Evolutionary conservation across 306 rosid genomes (phyloP), one percentile per base, ranked within the genome.

Genomic region (Oxytropis ochrocephala): DNA sequence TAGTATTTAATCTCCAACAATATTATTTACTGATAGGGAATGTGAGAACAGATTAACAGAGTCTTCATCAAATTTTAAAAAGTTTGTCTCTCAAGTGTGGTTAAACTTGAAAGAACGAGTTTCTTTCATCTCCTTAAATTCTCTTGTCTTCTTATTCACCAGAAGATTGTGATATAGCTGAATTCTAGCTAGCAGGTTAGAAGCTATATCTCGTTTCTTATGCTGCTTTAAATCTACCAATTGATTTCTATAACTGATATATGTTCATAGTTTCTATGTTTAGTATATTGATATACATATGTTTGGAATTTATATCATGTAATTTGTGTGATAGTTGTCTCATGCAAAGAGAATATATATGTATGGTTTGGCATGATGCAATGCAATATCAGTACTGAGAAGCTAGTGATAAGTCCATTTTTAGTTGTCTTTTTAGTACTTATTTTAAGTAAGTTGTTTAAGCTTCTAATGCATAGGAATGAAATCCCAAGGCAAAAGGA

Each of bases 1-100:
- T 80, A 21, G 27, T 21, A 44, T 64, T 58, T 46, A 42, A 18
- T 65, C 78, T 54, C 55, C 69, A 70, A 63, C 75, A 83, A 72
- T 79, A 77, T 72, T 68, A 75, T 81, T 64, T 33, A 46, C 74
- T 83, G 93, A 89, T 87, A 82, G 85, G 85, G 89, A 89, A 87
- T 83, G 84, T 85, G 82, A 80, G 79, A 80, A 80, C 89, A 89
- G 63, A 55, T 36, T 81, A 84, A 64, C 89, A 79, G 74, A 58
- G 49, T 82, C 78, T 72, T 75, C 78, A 43, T 55, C 77, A 56
- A 70, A 73, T 75, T 76, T 59, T 11, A 53, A 50, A 80, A 83
- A 66, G 71, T 63, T 75, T 76, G 72, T 75, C 53, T 12, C 74
- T 65, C 18, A 58, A 57, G 66, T 51, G 60, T 54, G 11, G 52